Evolutionary conservation across 495 filamentous ascomycete genomes (phyloP), one percentile per base, ranked within the genome.

Genomic region (Aspergillus affinis): DNA sequence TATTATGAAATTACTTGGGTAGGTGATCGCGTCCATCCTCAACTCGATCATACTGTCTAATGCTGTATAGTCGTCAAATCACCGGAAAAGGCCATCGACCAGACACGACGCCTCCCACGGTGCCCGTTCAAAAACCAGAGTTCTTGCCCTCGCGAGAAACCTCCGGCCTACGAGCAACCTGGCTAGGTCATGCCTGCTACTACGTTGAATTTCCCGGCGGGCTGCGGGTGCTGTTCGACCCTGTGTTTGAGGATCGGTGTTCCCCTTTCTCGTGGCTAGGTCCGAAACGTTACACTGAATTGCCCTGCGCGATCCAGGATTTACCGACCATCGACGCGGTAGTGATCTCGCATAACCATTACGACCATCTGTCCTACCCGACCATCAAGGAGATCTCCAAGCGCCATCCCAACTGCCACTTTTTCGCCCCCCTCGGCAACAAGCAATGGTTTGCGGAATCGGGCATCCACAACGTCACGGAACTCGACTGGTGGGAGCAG

Each of bases 401-500:
- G 67, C 78, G 78, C 55, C 85, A 94, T 61, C 93, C 93, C 0
- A 84, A 88, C 18, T 92, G 84, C 45, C 90, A 93, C 59, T 97
- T 93, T 74, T 94, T 97, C 60, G 93, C 90, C 19, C 91, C 91
- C 0, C 70, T 98, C 0, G 92, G 93, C n/a, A 87, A 94, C 56
- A 90, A 90, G 75, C 72, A 84, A 52, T 98, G 94, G 94, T 97
- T 98, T 71, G 73, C 74, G 49, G 59, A 72, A 3, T 81, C 77
- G 29, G 90, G 89, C 2, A 82, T 97, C 48, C 32, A 79, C 0
- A 88, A 88, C 41, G 86, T 94, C 46, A 93, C 90, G 2, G 93
- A 97, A 74, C 69, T 97, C 69, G 94, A 98, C 68, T 98, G 94
- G 94, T 97, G 94, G 93, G 89, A 96, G 62, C 86, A 90, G 59